These are phyloP conservation scores for Backusella australiensis DNA, from an alignment of 192 early-diverging fungal genomes.

Conservation along the genomic window DNA sequence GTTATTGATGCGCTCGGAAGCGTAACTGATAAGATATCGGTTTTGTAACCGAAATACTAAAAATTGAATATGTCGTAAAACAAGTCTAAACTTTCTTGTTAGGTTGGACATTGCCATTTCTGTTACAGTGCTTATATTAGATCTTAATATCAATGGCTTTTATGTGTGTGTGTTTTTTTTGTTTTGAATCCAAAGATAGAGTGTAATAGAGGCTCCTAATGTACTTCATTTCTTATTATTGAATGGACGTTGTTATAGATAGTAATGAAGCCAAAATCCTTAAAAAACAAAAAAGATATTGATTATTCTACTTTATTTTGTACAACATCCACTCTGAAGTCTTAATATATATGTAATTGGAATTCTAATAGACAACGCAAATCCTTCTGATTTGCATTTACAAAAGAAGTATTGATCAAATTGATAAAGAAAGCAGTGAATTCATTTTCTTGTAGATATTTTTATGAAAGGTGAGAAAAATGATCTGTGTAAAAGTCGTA, in stretches of 20 bases:
- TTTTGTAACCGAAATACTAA: not conserved
- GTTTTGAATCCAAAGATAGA: not conserved
- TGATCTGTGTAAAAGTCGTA: too few relatives aligned
- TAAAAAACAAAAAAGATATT: not conserved
- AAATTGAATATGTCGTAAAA: not conserved
- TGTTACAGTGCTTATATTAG: not conserved
- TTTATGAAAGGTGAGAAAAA: too few relatives aligned
- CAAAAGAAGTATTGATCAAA: not conserved
- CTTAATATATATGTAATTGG: not conserved
- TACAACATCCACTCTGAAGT: not conserved
- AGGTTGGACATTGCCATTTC: not conserved
- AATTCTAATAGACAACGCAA: not conserved
- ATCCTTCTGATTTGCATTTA: not conserved
- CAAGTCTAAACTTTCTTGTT: not conserved
- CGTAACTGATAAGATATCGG: not conserved
- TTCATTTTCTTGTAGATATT: too few relatives aligned
- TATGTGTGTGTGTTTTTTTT: not conserved
- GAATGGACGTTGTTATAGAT: not conserved
- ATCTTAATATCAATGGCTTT: not conserved
- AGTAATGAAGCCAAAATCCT: not conserved
- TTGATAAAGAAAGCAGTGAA: too few relatives aligned
- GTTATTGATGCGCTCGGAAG: too few relatives aligned
- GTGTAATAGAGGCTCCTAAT: not conserved
- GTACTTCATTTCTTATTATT: not conserved
- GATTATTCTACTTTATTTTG: not conserved